Evolutionary conservation across 2,329 filamentous ascomycete genomes (phyloP).

Genomic region (Pseudomassariella vexata): DNA sequence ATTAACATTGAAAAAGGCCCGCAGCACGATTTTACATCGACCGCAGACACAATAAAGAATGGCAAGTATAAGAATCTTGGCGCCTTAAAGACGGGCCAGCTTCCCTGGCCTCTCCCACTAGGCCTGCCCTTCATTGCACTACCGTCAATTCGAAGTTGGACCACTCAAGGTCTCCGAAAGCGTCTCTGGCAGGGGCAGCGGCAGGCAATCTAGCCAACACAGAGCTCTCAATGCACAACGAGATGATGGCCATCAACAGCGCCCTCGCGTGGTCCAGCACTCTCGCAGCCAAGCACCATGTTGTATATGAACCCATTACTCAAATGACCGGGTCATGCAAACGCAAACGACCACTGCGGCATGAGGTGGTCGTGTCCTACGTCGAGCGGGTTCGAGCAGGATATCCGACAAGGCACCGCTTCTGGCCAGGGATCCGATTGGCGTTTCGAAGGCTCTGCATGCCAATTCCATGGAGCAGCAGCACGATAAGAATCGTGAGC

Average conservation of each 20-base stretch:
- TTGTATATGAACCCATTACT: constrained; percentile 38
- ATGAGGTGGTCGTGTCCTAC: constrained; percentile 35
- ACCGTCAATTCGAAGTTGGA: too few relatives aligned
- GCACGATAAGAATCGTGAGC: constrained; percentile 10
- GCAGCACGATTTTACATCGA: too few relatives aligned
- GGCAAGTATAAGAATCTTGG: too few relatives aligned
- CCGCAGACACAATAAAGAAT: too few relatives aligned
- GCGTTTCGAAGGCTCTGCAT: constrained; percentile 41
- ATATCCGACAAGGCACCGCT: constrained; percentile 24
- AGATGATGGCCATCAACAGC: constrained; percentile 51
- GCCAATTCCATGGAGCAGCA: constrained; percentile 27
- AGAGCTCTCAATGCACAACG: constrained; percentile 44
- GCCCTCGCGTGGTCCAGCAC: constrained; percentile 38
- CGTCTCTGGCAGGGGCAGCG: too few relatives aligned
- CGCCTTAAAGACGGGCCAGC: too few relatives aligned
- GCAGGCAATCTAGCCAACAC: constrained; percentile 33
- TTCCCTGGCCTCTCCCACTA: too few relatives aligned
- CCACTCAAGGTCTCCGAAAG: too few relatives aligned
- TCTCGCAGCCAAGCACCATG: constrained; percentile 32
- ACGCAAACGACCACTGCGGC: constrained; percentile 37
- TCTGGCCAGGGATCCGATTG: constrained; percentile 34
- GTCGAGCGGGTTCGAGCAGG: constrained; percentile 30
- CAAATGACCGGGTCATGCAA: constrained; percentile 27
- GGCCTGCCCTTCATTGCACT: too few relatives aligned
- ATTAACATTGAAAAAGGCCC: too few relatives aligned